These are phyloP conservation scores for Dovyalis caffra DNA, from an alignment of 345 rosid species.

Conservation along the genomic window DNA sequence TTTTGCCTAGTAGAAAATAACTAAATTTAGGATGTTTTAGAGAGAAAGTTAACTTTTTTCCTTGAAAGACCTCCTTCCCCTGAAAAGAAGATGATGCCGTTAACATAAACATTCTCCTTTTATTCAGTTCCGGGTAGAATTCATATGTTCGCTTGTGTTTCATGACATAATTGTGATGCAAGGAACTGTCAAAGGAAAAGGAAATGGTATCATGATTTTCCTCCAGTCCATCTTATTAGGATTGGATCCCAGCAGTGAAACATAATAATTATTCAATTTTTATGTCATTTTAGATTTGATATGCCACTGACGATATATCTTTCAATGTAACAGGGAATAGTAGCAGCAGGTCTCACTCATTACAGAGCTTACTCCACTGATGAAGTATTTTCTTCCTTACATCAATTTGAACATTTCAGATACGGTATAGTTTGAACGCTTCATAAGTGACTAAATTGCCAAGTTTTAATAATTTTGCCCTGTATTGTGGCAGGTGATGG, in stretches of 20 bases:
- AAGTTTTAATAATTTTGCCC: conserved; percentile 10
- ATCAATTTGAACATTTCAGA: not conserved
- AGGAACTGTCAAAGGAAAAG: no score
- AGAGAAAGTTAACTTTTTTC: not conserved
- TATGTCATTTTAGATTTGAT: not conserved
- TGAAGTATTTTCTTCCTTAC: conserved; percentile 48
- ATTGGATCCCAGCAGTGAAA: not conserved
- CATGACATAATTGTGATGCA: no score
- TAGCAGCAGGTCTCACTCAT: conserved; percentile 93
- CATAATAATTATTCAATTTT: not conserved
- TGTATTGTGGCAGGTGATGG: conserved; percentile 67
- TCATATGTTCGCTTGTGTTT: not conserved
- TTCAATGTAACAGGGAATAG: conserved; percentile 57
- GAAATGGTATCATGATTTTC: not conserved
- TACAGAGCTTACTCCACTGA: conserved; percentile 94
- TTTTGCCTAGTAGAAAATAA: not conserved
- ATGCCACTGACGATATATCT: not conserved
- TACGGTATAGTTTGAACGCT: not conserved
- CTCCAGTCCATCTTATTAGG: not conserved
- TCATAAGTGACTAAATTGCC: not conserved
- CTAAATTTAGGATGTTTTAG: not conserved
- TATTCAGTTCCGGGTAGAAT: not conserved
- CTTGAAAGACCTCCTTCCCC: not conserved
- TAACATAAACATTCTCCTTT: not conserved
- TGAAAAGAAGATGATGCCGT: no score